phyloP scores from a whole-genome alignment of 768 basidiomycete genomes.

The Atractiella rhizophila region DNA sequence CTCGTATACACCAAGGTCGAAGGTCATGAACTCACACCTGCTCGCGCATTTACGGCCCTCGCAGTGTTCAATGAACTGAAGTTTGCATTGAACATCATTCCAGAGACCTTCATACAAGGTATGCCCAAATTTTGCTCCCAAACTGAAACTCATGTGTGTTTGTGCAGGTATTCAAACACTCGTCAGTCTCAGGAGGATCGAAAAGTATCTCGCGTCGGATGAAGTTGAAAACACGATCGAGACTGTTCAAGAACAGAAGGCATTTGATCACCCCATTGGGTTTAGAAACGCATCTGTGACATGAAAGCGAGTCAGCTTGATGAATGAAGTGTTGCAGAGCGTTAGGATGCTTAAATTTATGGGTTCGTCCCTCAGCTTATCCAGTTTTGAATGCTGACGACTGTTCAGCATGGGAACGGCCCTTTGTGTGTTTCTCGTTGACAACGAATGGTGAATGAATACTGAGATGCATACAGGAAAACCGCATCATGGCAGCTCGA shows the following conservation, averaged over 20 bases:
- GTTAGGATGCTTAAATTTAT: conserved; percentile 20
- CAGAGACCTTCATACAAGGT: background rate
- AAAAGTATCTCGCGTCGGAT: too few species aligned
- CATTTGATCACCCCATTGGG: background rate
- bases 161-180: conserved; percentile 5
- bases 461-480: conserved; percentile 6
- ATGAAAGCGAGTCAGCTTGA: conserved; percentile 14
- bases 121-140: background rate
- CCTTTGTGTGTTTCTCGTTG: conserved; percentile 4
- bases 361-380: too few species aligned
- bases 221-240: too few species aligned
- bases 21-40: conserved; percentile 15
- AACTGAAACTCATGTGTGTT: too few species aligned
- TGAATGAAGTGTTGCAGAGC: conserved; percentile 20
- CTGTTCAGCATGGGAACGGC: background rate
- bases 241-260: too few species aligned
- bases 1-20: conserved; percentile 16
- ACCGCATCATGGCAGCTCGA: conserved; percentile 10
- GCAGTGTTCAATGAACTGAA: conserved; percentile 26
- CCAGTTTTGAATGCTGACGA: background rate
- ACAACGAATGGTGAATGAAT: background rate
- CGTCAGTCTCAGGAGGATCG: conserved; percentile 7
- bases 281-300: too few species aligned
- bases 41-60: conserved; percentile 24
- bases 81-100: conserved; percentile 4